A percentile compares a stretch with the other conserved stretches of the same genome.
Conservation (phyloP, 306 rosid species). For the Prunus davidiana region DNA sequence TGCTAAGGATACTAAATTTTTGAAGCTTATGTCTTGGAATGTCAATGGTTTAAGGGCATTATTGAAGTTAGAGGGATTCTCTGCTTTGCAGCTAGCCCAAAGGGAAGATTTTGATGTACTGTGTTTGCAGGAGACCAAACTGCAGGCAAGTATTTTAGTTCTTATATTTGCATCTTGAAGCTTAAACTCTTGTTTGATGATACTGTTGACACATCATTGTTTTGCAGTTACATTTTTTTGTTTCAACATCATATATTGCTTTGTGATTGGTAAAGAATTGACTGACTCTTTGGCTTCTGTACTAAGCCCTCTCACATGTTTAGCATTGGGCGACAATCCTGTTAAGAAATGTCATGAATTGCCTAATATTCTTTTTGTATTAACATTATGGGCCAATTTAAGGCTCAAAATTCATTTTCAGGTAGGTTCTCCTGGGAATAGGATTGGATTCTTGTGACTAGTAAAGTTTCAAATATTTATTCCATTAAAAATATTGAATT, state of each 20-base stretch:
- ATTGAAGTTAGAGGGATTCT: slow-evolving; percentile 71
- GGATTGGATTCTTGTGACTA: background rate
- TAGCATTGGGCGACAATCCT: background rate
- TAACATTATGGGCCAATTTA: background rate
- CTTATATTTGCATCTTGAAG: background rate
- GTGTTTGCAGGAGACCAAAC: slow-evolving; percentile 96
- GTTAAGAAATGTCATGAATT: background rate
- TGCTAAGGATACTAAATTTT: slow-evolving; percentile 50
- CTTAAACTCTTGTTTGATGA: background rate
- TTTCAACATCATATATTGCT: background rate
- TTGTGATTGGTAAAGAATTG: background rate
- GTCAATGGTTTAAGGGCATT: slow-evolving; percentile 94
- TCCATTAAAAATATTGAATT: background rate
- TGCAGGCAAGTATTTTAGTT: slow-evolving; percentile 55
- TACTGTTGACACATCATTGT: background rate
- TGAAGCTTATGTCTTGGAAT: slow-evolving; percentile 91
- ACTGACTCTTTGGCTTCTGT: background rate
- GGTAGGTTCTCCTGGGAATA: background rate
- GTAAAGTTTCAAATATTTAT: background rate
- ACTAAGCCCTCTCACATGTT: background rate
- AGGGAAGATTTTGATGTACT: slow-evolving; percentile 85
- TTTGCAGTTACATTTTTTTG: background rate
- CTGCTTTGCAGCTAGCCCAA: slow-evolving; percentile 71
- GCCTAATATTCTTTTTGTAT: background rate
- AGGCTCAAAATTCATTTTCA: background rate